phyloP scores from a whole-genome alignment of 257 asterid genomes.

The Anisodus tanguticus region DNA sequence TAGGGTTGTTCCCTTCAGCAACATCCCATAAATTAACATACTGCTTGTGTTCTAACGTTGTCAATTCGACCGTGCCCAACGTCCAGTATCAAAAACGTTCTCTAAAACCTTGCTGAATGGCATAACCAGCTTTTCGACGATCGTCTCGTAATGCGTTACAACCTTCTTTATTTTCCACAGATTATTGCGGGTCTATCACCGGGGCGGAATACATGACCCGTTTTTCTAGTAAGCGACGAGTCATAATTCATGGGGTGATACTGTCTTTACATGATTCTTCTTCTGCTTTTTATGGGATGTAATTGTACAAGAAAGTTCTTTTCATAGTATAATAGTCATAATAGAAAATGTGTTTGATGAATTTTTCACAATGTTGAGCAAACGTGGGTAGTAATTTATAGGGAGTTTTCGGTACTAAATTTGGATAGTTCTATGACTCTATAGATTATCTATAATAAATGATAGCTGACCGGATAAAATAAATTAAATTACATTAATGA shows the following conservation, averaged over 20 bases:
- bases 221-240: conserved; percentile 52
- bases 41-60: conserved; percentile 44
- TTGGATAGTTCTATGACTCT: too few relatives aligned
- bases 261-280: conserved; percentile 14
- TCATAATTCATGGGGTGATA: not conserved
- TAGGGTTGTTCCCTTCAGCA: conserved; percentile 42
- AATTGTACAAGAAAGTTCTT: too few relatives aligned
- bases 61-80: conserved; percentile 43
- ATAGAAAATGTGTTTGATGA: too few relatives aligned
- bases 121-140: conserved; percentile 40
- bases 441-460: too few relatives aligned
- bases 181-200: conserved; percentile 27
- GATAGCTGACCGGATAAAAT: too few relatives aligned
- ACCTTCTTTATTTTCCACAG: conserved; percentile 63
- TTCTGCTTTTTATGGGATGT: conserved; percentile 25
- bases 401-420: too few relatives aligned
- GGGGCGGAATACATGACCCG: conserved; percentile 45
- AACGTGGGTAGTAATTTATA: too few relatives aligned
- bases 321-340: too few relatives aligned
- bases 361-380: too few relatives aligned
- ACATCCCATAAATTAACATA: conserved; percentile 57
- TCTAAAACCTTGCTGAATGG: conserved; percentile 50
- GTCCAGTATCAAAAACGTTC: conserved; percentile 58
- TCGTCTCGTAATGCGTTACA: conserved; percentile 42
- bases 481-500: too few relatives aligned